Conservation (phyloP, 257 asterid species). For the Nicotiana tomentosiformis region DNA sequence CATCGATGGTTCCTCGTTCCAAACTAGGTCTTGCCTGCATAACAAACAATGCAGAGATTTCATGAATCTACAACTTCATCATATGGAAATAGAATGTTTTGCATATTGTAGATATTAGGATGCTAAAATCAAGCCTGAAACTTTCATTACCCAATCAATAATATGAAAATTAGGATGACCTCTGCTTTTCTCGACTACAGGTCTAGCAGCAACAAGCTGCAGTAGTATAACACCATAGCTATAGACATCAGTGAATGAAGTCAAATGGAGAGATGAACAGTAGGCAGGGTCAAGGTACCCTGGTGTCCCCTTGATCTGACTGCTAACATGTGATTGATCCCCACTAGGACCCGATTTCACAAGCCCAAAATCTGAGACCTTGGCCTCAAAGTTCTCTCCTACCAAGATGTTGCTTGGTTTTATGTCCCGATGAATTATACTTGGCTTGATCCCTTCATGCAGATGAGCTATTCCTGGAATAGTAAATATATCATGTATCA, state of each 20-base stretch:
- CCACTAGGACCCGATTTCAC: slow-evolving; percentile 62
- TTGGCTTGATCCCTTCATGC: slow-evolving; percentile 53
- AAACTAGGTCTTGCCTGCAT: slow-evolving; percentile 63
- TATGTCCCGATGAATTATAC: slow-evolving; percentile 71
- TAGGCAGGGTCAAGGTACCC: slow-evolving; percentile 89
- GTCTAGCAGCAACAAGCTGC: slow-evolving; percentile 72
- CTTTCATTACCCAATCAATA: slow-evolving; percentile 55
- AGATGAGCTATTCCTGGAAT: slow-evolving; percentile 61
- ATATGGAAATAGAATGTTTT: neutral
- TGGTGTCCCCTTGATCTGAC: slow-evolving; percentile 67
- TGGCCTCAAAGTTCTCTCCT: slow-evolving; percentile 62
- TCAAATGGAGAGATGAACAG: slow-evolving; percentile 52
- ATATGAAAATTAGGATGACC: slow-evolving; percentile 40
- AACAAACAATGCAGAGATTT: neutral
- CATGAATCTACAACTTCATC: neutral
- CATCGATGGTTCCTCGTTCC: slow-evolving; percentile 50
- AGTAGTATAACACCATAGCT: slow-evolving; percentile 76
- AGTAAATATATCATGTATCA: neutral
- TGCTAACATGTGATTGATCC: slow-evolving; percentile 72
- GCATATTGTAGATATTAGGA: neutral
- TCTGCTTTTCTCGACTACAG: slow-evolving; percentile 40
- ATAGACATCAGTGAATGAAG: slow-evolving; percentile 64
- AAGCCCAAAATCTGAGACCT: slow-evolving; percentile 71
- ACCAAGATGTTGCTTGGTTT: slow-evolving; percentile 71
- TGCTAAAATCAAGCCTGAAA: neutral